Evolutionary conservation across 805 yeast species (phyloP).

Genomic region (Metschnikowia proteae): DNA sequence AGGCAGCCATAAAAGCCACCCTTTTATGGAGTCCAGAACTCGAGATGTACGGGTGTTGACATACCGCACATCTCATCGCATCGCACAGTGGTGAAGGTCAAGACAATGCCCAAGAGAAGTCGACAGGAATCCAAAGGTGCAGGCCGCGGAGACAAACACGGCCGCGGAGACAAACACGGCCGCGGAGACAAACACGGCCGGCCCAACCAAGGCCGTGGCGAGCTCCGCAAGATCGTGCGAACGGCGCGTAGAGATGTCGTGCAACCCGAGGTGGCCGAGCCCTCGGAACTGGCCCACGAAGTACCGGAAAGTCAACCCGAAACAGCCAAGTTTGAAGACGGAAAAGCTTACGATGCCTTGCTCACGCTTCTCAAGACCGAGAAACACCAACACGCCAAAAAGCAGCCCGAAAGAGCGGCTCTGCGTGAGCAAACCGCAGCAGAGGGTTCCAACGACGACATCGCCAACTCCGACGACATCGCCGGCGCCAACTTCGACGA

Average conservation of each 20-base stretch:
- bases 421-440: slow-evolving; percentile 2
- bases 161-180: too few relatives aligned
- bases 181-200: slow-evolving; percentile 4
- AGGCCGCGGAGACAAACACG: too few relatives aligned
- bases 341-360: slow-evolving; percentile 63
- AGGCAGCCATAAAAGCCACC: too few relatives aligned
- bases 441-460: slow-evolving; percentile 10
- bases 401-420: slow-evolving; percentile 13
- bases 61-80: slow-evolving; percentile 6
- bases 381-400: slow-evolving; percentile 25
- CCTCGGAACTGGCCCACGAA: slow-evolving; percentile 14
- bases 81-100: background rate
- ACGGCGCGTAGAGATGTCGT: slow-evolving; percentile 39
- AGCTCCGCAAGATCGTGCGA: slow-evolving; percentile 57
- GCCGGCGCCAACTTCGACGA: background rate
- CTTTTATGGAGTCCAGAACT: too few relatives aligned
- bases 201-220: slow-evolving; percentile 54
- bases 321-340: slow-evolving; percentile 21
- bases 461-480: slow-evolving; percentile 25
- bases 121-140: background rate
- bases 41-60: background rate
- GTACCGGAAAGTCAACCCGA: slow-evolving; percentile 14
- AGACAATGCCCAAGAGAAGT: slow-evolving; percentile 1
- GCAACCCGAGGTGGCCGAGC: slow-evolving; percentile 15
- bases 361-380: slow-evolving; percentile 53